Evolutionary conservation across 495 filamentous ascomycete species (phyloP), one percentile per base, ranked within the genome.

Genomic region (Hypoxylon subgilvum): DNA sequence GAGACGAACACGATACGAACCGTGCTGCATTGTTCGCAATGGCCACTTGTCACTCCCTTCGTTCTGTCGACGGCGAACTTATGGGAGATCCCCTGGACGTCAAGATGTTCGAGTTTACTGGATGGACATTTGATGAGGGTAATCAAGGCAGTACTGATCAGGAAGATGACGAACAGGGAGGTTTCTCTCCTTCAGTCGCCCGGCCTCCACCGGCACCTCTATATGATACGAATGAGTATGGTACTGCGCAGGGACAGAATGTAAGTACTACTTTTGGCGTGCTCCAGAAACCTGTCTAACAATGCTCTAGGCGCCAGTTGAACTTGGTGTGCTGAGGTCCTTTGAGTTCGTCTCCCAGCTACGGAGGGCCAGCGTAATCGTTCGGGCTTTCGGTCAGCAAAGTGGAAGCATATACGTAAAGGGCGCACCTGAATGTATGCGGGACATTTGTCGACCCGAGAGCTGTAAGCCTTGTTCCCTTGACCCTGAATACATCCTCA

Each of bases 261-360:
- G 76, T 77, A 67, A 70, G 73, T 69, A 55, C 57, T 40, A 62
- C 36, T 49, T 2, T 23, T 61, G 7, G 12, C 18, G 13, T 47
- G n/a, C 14, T 12, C 8, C 28, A 32, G 4, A 2, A 28, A 34
- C 14, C 38, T n/a, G 18, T 32, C 54, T 51, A 31, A 64, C 19
- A 19, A 28, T 9, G 0, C 35, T 59, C 43, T 47, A 75, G 72
- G 55, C 67, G 23, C 69, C 75, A 4, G 76, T 96, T 22, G 92
- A 97, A 72, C 83, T 99, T 9, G 92, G 92, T 32, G 80, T 96
- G 7, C 70, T 97, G 9, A 92, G 89, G 55, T 86, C 82, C 1
- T 99, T 96, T 64, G 95, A 99, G 66, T 99, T 99, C 63, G 86
- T 95, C n/a, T 95, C 93, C 2, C 86, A 97, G n/a, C 79, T 99